These are phyloP conservation scores for Pestalotiopsis sp. DNA, from an alignment of 2,329 filamentous ascomycete genomes.

Conservation along the genomic window DNA sequence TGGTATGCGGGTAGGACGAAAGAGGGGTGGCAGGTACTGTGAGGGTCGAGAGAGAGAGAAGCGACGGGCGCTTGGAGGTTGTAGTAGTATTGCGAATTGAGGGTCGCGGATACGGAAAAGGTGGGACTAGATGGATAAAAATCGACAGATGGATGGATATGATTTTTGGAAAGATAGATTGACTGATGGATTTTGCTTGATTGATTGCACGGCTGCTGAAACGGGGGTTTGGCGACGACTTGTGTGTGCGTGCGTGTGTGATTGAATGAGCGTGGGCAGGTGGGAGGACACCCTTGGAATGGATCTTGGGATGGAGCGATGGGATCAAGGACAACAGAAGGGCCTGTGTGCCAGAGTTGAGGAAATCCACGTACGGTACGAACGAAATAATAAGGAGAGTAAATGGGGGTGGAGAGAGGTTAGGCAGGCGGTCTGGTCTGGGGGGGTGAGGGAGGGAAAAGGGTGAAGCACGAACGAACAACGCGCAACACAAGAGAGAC, in stretches of 20 bases:
- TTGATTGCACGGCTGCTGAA: not conserved
- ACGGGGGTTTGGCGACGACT: not conserved
- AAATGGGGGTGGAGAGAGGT: not conserved
- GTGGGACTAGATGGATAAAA: constrained; percentile 12
- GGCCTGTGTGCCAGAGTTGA: not conserved
- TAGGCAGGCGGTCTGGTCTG: not conserved
- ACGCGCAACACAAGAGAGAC: not conserved
- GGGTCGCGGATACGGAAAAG: not conserved
- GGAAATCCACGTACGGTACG: not conserved
- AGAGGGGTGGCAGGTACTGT: constrained; percentile 10
- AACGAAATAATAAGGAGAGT: not conserved
- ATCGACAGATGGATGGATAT: constrained; percentile 7
- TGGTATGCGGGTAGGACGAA: constrained; percentile 2
- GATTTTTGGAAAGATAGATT: not conserved
- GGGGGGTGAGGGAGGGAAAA: not conserved
- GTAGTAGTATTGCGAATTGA: constrained; percentile 5
- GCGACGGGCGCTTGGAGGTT: not conserved
- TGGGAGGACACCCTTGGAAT: not conserved
- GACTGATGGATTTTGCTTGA: constrained; percentile 3
- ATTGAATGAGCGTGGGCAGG: not conserved
- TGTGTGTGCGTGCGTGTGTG: not conserved
- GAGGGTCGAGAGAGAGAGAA: not conserved
- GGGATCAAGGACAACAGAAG: not conserved
- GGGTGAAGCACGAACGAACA: not conserved
- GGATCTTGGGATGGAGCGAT: constrained; percentile 1